Percentiles rank a stretch among this genome's conserved stretches.
phyloP scores from a whole-genome alignment of 345 rosid genomes.

The Eucalyptus regnans region DNA sequence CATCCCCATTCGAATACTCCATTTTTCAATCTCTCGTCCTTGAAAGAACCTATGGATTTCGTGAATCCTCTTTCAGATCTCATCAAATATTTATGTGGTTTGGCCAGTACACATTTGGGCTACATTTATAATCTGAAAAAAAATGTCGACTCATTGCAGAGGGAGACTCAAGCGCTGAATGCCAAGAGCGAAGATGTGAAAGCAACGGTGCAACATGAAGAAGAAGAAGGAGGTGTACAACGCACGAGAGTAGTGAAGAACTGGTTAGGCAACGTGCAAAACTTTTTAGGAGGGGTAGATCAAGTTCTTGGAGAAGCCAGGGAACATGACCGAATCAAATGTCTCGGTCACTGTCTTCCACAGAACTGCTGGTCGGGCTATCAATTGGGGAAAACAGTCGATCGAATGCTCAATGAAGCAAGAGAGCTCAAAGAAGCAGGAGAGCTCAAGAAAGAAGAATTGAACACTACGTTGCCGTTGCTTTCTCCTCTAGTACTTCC shows the following conservation, averaged over 20 bases:
- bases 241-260: rapidly evolving
- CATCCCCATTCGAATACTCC: too few species aligned
- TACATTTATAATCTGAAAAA: not conserved
- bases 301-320: not conserved
- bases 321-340: not conserved
- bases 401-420: not conserved
- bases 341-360: not conserved
- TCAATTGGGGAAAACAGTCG: not conserved
- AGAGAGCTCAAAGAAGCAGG: too few species aligned
- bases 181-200: rapidly evolving
- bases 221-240: rapidly evolving
- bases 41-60: not conserved
- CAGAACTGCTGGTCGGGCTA: not conserved
- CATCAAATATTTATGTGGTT: too few species aligned
- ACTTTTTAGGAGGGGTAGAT: rapidly evolving
- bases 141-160: rapidly evolving
- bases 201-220: rapidly evolving
- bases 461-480: not conserved
- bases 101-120: not conserved
- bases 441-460: not conserved
- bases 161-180: rapidly evolving
- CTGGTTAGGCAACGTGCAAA: not conserved
- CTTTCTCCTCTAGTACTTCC: rapidly evolving
- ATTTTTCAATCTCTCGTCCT: too few species aligned
- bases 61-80: not conserved